Conservation (phyloP, 176 grass and related monocot genomes). For the Melocanna baccifera region DNA sequence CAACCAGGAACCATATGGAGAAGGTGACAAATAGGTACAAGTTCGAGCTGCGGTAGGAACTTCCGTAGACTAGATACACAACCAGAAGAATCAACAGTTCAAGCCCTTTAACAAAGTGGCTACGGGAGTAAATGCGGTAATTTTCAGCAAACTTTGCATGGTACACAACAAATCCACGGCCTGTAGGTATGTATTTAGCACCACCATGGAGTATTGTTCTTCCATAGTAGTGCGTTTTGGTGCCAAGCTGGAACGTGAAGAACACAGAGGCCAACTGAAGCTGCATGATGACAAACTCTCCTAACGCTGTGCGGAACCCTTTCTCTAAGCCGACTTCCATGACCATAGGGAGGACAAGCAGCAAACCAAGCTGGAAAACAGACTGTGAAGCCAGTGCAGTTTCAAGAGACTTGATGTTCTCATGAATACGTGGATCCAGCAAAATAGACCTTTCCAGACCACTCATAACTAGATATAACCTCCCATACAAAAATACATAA, state of each 20-base stretch:
- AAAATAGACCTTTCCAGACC: constrained; percentile 86
- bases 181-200: constrained; percentile 76
- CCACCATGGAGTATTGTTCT: constrained; percentile 88
- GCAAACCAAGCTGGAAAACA: constrained; percentile 71
- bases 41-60: constrained; percentile 69
- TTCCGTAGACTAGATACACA: constrained; percentile 74
- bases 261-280: constrained; percentile 81
- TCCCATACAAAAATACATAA: constrained; percentile 92
- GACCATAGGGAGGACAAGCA: constrained; percentile 86
- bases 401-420: constrained; percentile 48
- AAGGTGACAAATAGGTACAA: constrained; percentile 79
- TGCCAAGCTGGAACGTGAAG: constrained; percentile 93
- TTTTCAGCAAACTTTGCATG: constrained; percentile 90
- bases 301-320: constrained; percentile 75
- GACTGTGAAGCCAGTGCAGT: constrained; percentile 84
- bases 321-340: constrained; percentile 93
- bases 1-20: constrained; percentile 91
- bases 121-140: constrained; percentile 82
- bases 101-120: constrained; percentile 89
- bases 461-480: constrained; percentile 88
- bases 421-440: constrained; percentile 59
- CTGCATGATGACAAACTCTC: constrained; percentile 93
- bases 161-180: constrained; percentile 88
- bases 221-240: constrained; percentile 88
- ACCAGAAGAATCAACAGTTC: constrained; percentile 73